Evolutionary conservation across 1,284 basidiomycete genomes (phyloP), one percentile per base, ranked within the genome.

Genomic region (Schizopora paradoxa): DNA sequence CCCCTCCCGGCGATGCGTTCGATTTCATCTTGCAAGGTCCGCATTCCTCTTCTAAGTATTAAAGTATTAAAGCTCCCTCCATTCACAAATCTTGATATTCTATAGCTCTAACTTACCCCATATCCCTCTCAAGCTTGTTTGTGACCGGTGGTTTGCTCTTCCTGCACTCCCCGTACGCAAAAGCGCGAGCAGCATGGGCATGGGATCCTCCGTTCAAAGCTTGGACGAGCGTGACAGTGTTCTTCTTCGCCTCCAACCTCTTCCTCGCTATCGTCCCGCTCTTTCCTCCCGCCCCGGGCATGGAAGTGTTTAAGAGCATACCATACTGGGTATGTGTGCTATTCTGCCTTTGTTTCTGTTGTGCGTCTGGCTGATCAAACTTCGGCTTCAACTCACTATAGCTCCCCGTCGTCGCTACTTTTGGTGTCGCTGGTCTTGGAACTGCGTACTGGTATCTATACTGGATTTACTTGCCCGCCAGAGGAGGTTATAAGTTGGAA

Each of bases 241-340:
- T 76, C 34, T 86, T 83, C 65, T 72, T 80, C 53, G 49, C 78
- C 8, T 77, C 79, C 1, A 84, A 85, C 51, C 29, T 82, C 14
- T 83, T 82, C 56, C 66, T 85, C 23, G 63, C 75, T 14, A 53
- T 69, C 19, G 72, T 77, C 3, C 82, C 82, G 1, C 62, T 82
- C 36, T 64, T 84, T 18, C 81, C 82, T 3, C 81, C 82, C 1
- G 59, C 64, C 0, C 56, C 64, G 6, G 76, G 71, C 3, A 65
- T 68, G 11, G 63, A 61, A 43, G 67, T 72, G 1, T 86, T 84
- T 53, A 64, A 72, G 22, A 58, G 63, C 41, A 64, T 86, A 22
- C 81, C 81, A 2, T 85, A 84, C 55, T 84, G 75, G 69, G 81
- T 82, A 52, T 56, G 78, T n/a, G n/a, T 86, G 22, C 81, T 81